A percentile compares a stretch with the other conserved stretches of the same genome.
Conservation (phyloP, 805 yeast species). For the Wickerhamomyces rabaulensis region DNA sequence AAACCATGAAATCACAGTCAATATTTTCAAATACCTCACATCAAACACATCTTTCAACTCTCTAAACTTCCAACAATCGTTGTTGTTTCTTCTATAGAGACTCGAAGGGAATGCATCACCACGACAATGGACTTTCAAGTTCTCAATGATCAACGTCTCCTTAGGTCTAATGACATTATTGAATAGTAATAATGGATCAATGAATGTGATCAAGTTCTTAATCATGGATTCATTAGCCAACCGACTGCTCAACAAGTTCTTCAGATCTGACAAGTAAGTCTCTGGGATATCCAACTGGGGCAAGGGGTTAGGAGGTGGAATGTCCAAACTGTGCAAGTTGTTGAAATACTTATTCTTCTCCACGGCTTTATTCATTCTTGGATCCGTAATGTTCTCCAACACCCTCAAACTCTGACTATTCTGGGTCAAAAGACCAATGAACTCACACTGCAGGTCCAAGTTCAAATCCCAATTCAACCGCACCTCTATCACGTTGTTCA, state of each 20-base stretch:
- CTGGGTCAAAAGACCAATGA: conserved; percentile 25
- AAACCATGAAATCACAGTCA: conserved; percentile 40
- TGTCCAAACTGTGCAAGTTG: conserved; percentile 13
- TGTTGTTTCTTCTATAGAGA: conserved; percentile 22
- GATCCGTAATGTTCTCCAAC: conserved; percentile 37
- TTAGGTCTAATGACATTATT: conserved; percentile 23
- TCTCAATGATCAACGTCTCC: conserved; percentile 29
- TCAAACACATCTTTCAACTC: conserved; percentile 33
- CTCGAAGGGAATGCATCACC: conserved; percentile 30
- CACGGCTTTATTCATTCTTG: conserved; percentile 31
- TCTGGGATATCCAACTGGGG: conserved; percentile 26
- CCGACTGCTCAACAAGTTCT: conserved; percentile 22
- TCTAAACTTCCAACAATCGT: conserved; percentile 10
- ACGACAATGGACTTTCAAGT: conserved; percentile 36
- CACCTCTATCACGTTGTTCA: conserved; percentile 30
- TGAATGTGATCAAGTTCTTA: conserved; percentile 27
- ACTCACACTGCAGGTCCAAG: conserved; percentile 24
- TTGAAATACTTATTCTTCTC: conserved; percentile 23
- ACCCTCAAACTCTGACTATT: conserved; percentile 27
- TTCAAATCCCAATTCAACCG: conserved; percentile 40
- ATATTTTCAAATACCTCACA: conserved; percentile 26
- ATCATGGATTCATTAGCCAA: conserved; percentile 18
- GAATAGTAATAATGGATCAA: conserved; percentile 34
- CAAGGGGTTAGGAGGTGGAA: conserved; percentile 31
- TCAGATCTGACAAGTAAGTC: conserved; percentile 27